Percentiles rank a stretch among this genome's conserved stretches.
Conservation (phyloP, 2,329 filamentous ascomycete species). For the Aspergillus aculeatinus region DNA sequence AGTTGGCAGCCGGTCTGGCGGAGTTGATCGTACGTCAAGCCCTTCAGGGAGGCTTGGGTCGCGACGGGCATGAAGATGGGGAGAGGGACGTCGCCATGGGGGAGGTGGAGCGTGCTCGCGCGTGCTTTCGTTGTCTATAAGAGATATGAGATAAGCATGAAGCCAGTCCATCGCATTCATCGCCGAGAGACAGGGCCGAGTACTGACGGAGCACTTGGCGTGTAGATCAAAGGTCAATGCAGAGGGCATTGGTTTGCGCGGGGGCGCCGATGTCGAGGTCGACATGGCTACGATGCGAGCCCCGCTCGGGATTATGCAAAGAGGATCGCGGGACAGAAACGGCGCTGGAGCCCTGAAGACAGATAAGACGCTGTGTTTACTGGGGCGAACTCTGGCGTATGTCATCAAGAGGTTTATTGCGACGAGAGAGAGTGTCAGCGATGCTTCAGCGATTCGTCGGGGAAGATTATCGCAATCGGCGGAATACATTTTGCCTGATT, state of each 20-base stretch:
- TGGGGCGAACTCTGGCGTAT: not conserved
- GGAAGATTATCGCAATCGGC: not conserved
- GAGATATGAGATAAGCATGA: not conserved
- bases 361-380: not conserved
- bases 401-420: constrained; percentile 8
- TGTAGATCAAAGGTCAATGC: constrained; percentile 77
- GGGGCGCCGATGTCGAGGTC: constrained; percentile 19
- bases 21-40: constrained; percentile 86
- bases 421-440: not conserved
- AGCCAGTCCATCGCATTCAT: not conserved
- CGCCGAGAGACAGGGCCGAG: not conserved
- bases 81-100: constrained; percentile 85
- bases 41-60: constrained; percentile 93
- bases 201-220: constrained; percentile 74
- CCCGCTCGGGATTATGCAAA: constrained; percentile 7
- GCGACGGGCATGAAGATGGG: constrained; percentile 99
- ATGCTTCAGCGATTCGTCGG: not conserved
- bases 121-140: constrained; percentile 86
- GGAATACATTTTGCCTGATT: constrained; percentile 16
- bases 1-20: constrained; percentile 85
- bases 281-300: constrained; percentile 30
- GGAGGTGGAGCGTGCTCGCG: constrained; percentile 80
- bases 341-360: not conserved
- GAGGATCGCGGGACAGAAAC: not conserved
- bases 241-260: constrained; percentile 45